Evolutionary conservation across 495 filamentous ascomycete genomes (phyloP).

Genomic region (Penicillium atrosanguineum): DNA sequence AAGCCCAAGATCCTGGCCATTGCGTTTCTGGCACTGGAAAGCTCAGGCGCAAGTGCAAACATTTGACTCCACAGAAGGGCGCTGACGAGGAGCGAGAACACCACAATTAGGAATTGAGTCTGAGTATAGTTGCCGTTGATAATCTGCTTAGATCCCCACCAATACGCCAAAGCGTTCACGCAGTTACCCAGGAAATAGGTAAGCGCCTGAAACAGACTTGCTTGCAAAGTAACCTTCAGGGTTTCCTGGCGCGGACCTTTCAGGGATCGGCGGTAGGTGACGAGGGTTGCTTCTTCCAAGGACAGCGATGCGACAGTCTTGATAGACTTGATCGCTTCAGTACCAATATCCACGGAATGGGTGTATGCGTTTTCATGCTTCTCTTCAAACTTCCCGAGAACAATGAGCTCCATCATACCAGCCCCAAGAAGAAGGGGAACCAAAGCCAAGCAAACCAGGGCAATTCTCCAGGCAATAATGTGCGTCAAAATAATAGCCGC

Average conservation of each 20-base stretch:
- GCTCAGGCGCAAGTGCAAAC: conserved; percentile 62
- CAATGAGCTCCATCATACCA: conserved; percentile 51
- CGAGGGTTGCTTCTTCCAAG: conserved; percentile 40
- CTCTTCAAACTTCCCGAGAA: conserved; percentile 55
- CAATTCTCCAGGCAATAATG: conserved; percentile 45
- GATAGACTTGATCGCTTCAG: conserved; percentile 52
- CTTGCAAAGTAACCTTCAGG: conserved; percentile 42
- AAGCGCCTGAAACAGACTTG: conserved; percentile 53
- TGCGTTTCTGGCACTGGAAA: conserved; percentile 51
- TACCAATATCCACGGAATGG: conserved; percentile 48
- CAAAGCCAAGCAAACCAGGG: conserved; percentile 37
- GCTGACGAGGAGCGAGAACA: conserved; percentile 40
- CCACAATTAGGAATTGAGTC: conserved; percentile 63
- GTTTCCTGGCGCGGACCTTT: conserved; percentile 48
- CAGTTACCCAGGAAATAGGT: conserved; percentile 52
- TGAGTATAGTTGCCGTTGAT: conserved; percentile 54
- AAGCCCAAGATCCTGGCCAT: conserved; percentile 47
- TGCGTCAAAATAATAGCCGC: conserved; percentile 43
- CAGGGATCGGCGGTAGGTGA: conserved; percentile 37
- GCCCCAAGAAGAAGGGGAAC: conserved; percentile 44
- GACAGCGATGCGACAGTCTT: conserved; percentile 54
- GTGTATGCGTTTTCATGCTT: conserved; percentile 55
- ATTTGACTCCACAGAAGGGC: conserved; percentile 65
- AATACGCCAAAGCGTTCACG: conserved; percentile 65
- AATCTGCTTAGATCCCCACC: conserved; percentile 66